Conservation (phyloP, 2,329 filamentous ascomycete genomes). For the Colletotrichum shisoi region DNA sequence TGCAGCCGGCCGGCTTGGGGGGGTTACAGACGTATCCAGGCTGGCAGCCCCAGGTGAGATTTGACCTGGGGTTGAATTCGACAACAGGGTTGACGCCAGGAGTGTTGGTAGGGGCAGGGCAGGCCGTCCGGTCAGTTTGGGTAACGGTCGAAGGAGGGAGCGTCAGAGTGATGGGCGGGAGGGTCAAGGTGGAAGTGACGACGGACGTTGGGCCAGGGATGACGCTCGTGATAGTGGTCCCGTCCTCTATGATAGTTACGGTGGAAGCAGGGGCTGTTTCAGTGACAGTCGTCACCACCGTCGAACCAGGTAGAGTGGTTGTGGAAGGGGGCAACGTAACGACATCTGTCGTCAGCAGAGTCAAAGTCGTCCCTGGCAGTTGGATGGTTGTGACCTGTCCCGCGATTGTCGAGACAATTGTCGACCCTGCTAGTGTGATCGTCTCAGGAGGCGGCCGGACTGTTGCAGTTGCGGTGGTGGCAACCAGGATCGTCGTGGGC, state of each 20-base stretch:
- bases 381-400: conserved; percentile 38
- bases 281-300: conserved; percentile 48
- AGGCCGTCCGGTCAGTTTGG: conserved; percentile 50
- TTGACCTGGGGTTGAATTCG: conserved; percentile 49
- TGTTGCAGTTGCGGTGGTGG: conserved; percentile 42
- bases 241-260: conserved; percentile 46
- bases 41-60: conserved; percentile 62
- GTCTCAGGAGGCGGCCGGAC: conserved; percentile 35
- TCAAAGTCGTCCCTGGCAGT: conserved; percentile 31
- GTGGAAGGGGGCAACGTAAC: conserved; percentile 41
- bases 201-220: conserved; percentile 42
- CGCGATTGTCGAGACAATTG: conserved; percentile 43
- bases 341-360: conserved; percentile 23
- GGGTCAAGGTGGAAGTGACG: conserved; percentile 40
- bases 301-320: conserved; percentile 44
- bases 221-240: conserved; percentile 44
- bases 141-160: conserved; percentile 45
- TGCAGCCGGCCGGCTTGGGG: conserved; percentile 59
- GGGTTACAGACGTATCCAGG: conserved; percentile 63
- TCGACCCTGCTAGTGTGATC: conserved; percentile 25
- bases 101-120: conserved; percentile 55
- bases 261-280: conserved; percentile 45
- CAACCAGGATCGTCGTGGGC: conserved; percentile 37
- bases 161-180: conserved; percentile 44
- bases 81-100: conserved; percentile 38